phyloP scores from a whole-genome alignment of 2,329 filamentous ascomycete genomes.

The Aspergillus ochraceoroseus region DNA sequence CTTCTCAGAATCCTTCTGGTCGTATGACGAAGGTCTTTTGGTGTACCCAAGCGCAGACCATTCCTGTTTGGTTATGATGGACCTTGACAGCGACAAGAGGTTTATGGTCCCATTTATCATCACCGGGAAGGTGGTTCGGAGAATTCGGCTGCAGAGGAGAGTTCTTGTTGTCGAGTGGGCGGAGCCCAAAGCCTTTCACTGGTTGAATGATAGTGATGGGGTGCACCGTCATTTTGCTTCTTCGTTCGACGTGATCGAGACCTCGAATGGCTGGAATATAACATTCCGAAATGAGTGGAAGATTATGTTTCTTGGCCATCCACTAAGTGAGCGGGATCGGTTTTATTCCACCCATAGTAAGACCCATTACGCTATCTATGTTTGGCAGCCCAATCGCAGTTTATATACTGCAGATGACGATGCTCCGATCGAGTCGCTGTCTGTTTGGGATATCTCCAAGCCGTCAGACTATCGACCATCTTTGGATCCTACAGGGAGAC shows the following conservation, averaged over 20 bases:
- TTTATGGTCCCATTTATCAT: slow-evolving; percentile 51
- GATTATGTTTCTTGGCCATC: slow-evolving; percentile 54
- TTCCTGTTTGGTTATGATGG: slow-evolving; percentile 44
- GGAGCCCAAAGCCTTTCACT: slow-evolving; percentile 49
- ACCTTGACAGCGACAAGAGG: slow-evolving; percentile 47
- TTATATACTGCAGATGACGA: slow-evolving; percentile 52
- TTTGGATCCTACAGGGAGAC: slow-evolving; percentile 44
- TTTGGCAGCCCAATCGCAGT: slow-evolving; percentile 57
- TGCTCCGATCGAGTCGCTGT: slow-evolving; percentile 54
- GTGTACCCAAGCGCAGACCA: slow-evolving; percentile 47
- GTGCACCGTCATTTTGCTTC: slow-evolving; percentile 58
- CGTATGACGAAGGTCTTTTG: slow-evolving; percentile 54
- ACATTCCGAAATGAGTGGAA: slow-evolving; percentile 57
- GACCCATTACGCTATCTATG: slow-evolving; percentile 58
- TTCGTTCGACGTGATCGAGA: slow-evolving; percentile 49
- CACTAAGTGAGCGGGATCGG: slow-evolving; percentile 53
- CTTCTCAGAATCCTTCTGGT: slow-evolving; percentile 49
- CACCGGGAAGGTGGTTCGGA: slow-evolving; percentile 49
- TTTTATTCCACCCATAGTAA: slow-evolving; percentile 59
- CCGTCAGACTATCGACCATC: slow-evolving; percentile 50
- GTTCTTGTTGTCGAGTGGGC: slow-evolving; percentile 64
- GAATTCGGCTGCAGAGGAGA: slow-evolving; percentile 50
- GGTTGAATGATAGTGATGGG: slow-evolving; percentile 49
- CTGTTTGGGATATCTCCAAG: slow-evolving; percentile 56
- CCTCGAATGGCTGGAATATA: slow-evolving; percentile 40